These are phyloP conservation scores for Penicillium waksmanii DNA, from an alignment of 495 filamentous ascomycete genomes.

Conservation along the genomic window DNA sequence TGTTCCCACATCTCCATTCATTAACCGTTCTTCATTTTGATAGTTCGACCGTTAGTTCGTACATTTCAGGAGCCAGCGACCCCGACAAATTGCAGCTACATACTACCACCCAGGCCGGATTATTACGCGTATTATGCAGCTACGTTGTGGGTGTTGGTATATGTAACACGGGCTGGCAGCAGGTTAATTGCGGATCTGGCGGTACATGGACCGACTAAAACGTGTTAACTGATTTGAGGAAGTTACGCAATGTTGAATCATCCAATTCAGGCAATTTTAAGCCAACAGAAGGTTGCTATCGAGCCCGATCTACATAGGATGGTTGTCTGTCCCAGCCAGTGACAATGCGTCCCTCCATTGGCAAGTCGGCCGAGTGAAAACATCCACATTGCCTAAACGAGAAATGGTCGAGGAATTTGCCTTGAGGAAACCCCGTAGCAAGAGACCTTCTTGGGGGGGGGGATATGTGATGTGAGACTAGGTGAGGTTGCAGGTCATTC, in stretches of 20 bases:
- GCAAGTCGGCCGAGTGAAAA: slow-evolving; percentile 3
- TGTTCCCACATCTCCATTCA: too few relatives aligned
- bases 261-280: neutral
- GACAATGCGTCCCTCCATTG: neutral
- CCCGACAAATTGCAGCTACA: too few relatives aligned
- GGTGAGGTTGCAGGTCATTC: neutral
- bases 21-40: too few relatives aligned
- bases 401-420: slow-evolving; percentile 10
- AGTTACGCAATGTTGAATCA: neutral
- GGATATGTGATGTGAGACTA: too few relatives aligned
- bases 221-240: neutral
- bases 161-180: too few relatives aligned
- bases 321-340: slow-evolving; percentile 1
- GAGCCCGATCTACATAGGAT: slow-evolving; percentile 1
- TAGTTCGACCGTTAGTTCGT: too few relatives aligned
- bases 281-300: slow-evolving; percentile 3
- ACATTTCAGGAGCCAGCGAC: too few relatives aligned
- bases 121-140: too few relatives aligned
- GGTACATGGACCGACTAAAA: neutral
- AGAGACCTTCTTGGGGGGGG: neutral
- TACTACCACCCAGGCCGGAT: too few relatives aligned
- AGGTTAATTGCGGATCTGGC: neutral
- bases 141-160: too few relatives aligned
- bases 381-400: slow-evolving; percentile 9
- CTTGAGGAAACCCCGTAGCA: slow-evolving; percentile 15